Conservation (phyloP, 2,329 filamentous ascomycete species). For the Curvularia lunata region DNA sequence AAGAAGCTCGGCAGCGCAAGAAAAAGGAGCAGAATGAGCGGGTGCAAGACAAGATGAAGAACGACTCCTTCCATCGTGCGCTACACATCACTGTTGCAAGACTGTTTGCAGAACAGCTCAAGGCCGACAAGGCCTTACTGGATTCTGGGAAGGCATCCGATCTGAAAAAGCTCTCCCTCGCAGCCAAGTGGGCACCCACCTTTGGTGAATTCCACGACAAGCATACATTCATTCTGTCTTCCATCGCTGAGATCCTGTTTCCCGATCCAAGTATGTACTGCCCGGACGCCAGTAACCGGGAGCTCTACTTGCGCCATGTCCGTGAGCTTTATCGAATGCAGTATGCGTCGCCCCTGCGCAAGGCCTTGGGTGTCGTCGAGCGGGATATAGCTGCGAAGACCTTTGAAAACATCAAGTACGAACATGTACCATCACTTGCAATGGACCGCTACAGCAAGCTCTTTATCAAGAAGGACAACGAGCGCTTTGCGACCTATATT, state of each 20-base stretch:
- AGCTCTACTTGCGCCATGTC: constrained; percentile 61
- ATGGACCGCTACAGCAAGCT: constrained; percentile 61
- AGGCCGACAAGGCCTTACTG: constrained; percentile 55
- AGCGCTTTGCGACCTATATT: constrained; percentile 60
- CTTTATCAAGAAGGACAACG: constrained; percentile 60
- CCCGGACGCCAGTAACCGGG: constrained; percentile 50
- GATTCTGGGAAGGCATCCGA: constrained; percentile 50
- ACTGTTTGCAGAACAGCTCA: constrained; percentile 63
- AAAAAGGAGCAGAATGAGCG: constrained; percentile 52
- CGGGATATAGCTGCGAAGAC: constrained; percentile 56
- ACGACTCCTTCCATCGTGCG: constrained; percentile 57
- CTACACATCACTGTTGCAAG: constrained; percentile 62
- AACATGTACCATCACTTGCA: constrained; percentile 62
- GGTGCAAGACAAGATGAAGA: constrained; percentile 52
- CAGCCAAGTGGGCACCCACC: constrained; percentile 67
- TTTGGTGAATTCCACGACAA: constrained; percentile 63
- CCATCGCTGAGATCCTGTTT: constrained; percentile 64
- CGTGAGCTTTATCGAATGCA: constrained; percentile 60
- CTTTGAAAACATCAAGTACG: constrained; percentile 61
- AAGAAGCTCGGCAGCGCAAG: constrained; percentile 37
- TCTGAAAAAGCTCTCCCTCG: constrained; percentile 59
- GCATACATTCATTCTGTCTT: constrained; percentile 63
- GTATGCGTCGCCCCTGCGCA: constrained; percentile 60
- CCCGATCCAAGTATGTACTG: constrained; percentile 46
- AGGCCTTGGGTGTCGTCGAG: constrained; percentile 62